Evolutionary conservation across 2,329 filamentous ascomycete genomes (phyloP).

Genomic region (Colletotrichum musae): DNA sequence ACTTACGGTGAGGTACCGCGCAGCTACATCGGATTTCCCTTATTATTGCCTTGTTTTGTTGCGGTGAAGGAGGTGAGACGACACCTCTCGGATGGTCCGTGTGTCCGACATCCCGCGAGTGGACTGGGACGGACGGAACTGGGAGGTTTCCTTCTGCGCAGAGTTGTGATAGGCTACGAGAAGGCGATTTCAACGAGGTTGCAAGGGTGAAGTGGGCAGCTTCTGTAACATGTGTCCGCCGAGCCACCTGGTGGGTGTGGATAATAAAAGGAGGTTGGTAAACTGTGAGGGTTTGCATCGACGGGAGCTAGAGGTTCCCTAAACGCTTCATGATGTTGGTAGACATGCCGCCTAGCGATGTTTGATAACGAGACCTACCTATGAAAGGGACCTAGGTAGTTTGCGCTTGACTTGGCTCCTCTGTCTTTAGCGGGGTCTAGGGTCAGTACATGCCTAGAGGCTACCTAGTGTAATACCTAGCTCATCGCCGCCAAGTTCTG

Average conservation of each 20-base stretch:
- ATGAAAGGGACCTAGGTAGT: too few species aligned
- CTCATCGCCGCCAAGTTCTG: too few species aligned
- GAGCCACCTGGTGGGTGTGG: constrained; percentile 15
- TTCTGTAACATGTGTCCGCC: constrained; percentile 22
- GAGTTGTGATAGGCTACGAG: constrained; percentile 20
- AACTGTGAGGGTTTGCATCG: too few species aligned
- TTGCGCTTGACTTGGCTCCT: too few species aligned
- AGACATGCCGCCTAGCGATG: too few species aligned
- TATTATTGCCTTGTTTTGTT: constrained; percentile 18
- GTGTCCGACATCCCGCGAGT: constrained; percentile 32
- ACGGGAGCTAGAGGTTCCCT: neutral
- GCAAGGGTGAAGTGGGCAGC: constrained; percentile 28
- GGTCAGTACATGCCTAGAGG: too few species aligned
- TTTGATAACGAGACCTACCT: too few species aligned
- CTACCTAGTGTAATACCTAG: too few species aligned
- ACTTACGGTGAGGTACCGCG: constrained; percentile 13
- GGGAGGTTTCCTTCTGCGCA: constrained; percentile 12
- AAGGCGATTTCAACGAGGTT: constrained; percentile 11
- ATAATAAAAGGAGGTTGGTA: neutral
- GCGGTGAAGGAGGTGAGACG: constrained; percentile 37
- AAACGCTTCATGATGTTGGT: neutral
- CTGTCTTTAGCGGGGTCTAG: too few species aligned
- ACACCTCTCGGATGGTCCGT: constrained; percentile 33
- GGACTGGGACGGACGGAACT: constrained; percentile 10
- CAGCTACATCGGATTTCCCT: constrained; percentile 27